Percentiles rank a stretch among this genome's conserved stretches.
Evolutionary conservation across 768 basidiomycete species (phyloP).

Genomic region (Mycena latifolia): DNA sequence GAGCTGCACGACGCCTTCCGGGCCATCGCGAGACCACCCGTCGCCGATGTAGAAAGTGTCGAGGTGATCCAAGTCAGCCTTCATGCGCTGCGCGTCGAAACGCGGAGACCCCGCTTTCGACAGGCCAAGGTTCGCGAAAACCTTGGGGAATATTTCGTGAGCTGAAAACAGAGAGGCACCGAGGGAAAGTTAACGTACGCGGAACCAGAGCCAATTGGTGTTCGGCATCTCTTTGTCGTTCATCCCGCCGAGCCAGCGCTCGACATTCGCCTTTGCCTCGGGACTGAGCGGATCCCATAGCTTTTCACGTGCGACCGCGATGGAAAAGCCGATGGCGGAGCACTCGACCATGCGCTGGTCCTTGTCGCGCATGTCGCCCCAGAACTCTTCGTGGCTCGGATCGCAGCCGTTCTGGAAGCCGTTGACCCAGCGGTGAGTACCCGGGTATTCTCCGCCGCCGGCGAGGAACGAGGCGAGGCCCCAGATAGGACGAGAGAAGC

Average conservation of each 20-base stretch:
- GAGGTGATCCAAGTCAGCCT: slow-evolving; percentile 79
- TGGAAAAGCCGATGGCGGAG: slow-evolving; percentile 79
- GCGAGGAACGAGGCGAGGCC: slow-evolving; percentile 75
- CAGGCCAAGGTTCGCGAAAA: slow-evolving; percentile 82
- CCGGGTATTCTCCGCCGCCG: slow-evolving; percentile 72
- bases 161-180: slow-evolving; percentile 4
- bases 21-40: slow-evolving; percentile 85
- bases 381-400: slow-evolving; percentile 75
- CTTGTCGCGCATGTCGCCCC: slow-evolving; percentile 80
- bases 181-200: slow-evolving; percentile 53
- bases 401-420: slow-evolving; percentile 81
- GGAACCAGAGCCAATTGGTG: slow-evolving; percentile 89
- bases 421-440: slow-evolving; percentile 70
- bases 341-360: slow-evolving; percentile 90
- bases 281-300: slow-evolving; percentile 72
- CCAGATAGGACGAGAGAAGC: slow-evolving; percentile 84
- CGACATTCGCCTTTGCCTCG: slow-evolving; percentile 67
- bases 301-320: slow-evolving; percentile 73
- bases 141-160: slow-evolving; percentile 49
- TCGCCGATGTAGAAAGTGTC: slow-evolving; percentile 84
- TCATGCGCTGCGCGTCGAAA: slow-evolving; percentile 72
- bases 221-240: slow-evolving; percentile 89
- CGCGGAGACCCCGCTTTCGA: slow-evolving; percentile 69
- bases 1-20: slow-evolving; percentile 81
- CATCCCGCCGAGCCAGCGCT: slow-evolving; percentile 79